Evolutionary conservation across 352 stramenopile species (phyloP).

Genomic region (Plasmopara viticola): DNA sequence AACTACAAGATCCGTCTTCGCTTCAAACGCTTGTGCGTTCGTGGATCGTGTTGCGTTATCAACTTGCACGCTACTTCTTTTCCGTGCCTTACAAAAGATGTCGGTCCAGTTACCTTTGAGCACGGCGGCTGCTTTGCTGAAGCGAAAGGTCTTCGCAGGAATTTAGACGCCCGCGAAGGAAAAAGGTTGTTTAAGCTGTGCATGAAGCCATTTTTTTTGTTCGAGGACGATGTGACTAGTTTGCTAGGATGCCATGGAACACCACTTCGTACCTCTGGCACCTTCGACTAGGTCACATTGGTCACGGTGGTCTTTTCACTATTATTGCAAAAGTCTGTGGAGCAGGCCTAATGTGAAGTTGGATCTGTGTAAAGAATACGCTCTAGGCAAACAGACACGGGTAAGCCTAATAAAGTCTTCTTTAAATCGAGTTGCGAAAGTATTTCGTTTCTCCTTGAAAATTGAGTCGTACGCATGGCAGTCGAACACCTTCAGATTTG

Average conservation of each 20-base stretch:
- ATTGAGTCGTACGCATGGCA: background rate
- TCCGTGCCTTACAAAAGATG: background rate
- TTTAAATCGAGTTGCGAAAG: background rate
- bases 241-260: background rate
- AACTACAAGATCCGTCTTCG: no score
- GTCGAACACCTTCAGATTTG: no score
- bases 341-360: background rate
- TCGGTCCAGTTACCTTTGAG: constrained; percentile 5
- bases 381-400: background rate
- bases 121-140: background rate
- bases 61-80: no score
- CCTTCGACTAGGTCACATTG: constrained; percentile 2
- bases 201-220: background rate
- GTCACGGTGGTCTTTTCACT: constrained; percentile 7
- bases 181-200: constrained; percentile 1
- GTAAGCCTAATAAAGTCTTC: no score
- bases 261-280: background rate
- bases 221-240: constrained; percentile 1
- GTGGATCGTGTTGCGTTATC: no score
- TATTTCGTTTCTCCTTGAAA: no score
- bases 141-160: background rate
- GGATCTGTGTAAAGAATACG: background rate
- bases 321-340: background rate
- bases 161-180: background rate
- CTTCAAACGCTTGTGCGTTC: no score